Evolutionary conservation across 176 grass and related monocot genomes (phyloP), one percentile per base, ranked within the genome.

Genomic region (Musa itinerans): DNA sequence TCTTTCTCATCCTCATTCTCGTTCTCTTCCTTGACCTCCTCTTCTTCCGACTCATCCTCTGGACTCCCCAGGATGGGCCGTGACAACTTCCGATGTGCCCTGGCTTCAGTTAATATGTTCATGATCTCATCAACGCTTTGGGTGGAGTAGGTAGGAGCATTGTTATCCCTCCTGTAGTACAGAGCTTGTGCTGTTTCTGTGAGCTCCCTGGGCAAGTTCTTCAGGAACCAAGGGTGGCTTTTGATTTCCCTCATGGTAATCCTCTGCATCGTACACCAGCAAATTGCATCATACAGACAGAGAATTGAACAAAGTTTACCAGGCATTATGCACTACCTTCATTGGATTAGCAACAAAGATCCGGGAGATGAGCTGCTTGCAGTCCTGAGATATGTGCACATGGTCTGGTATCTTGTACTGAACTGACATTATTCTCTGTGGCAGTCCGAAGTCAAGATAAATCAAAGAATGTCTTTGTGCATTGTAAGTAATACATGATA

Each of bases 241-340:
- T 93, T 97, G 79, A 97, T 97, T 82, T 97, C 94, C 75, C 55
- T 91, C 85, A 97, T 88, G 27, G 94, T 97, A 71, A 91, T 91
- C 81, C 94, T 97, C 94, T 97, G 81, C 72, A 74, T 27, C 3
- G 10, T 12, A 70, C 21, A 8, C 17, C 9, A 52, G 11, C 34
- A 2, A 51, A 50, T 50, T 51, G 50, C 50, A n/a, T 16, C 16
- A 51, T 49, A 25, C 11, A 10, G 51, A 70, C 11, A 51, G 1
- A 69, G 4, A n/a, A 70, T 48, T 0, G 11, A 20, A 50, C 1
- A 11, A 16, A 11, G 17, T 21, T n/a, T 19, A 61, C 6, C 1
- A 20, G 57, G n/a, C 16, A 16, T 49, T 9, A 25, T 70, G 52
- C 55, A 76, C 75, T 93, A 93, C 94, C 90, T 71, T 93, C 49